phyloP scores from a whole-genome alignment of 495 filamentous ascomycete species.

The Penicillium canescens region DNA sequence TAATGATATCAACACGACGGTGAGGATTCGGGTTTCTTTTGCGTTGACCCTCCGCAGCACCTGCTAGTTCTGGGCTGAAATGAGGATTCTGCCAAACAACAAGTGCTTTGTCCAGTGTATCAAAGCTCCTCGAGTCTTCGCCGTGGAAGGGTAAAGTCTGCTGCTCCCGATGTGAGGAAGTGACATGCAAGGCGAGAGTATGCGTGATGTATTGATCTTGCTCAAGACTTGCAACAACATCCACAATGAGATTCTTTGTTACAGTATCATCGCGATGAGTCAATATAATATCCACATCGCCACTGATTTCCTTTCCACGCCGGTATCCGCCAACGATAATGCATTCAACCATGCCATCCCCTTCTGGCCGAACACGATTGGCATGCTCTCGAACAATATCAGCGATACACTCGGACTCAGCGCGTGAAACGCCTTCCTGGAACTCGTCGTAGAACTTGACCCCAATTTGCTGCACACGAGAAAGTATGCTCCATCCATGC shows the following conservation, averaged over 20 bases:
- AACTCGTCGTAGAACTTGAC: constrained; percentile 96
- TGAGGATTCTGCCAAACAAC: constrained; percentile 89
- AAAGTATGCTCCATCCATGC: constrained; percentile 73
- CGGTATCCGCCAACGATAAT: constrained; percentile 84
- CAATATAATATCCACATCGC: constrained; percentile 86
- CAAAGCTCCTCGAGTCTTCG: constrained; percentile 51
- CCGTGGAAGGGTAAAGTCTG: constrained; percentile 58
- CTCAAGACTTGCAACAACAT: constrained; percentile 71
- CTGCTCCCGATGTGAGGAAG: constrained; percentile 70
- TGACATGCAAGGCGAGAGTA: constrained; percentile 67
- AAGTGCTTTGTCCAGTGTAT: constrained; percentile 86
- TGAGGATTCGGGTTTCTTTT: constrained; percentile 66
- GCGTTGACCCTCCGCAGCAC: background rate
- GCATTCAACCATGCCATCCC: constrained; percentile 57
- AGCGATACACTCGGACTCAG: constrained; percentile 73
- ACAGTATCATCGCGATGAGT: constrained; percentile 70
- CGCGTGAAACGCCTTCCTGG: constrained; percentile 63
- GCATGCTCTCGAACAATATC: constrained; percentile 63
- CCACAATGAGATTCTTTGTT: constrained; percentile 65
- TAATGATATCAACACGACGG: constrained; percentile 89
- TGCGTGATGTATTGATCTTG: constrained; percentile 73
- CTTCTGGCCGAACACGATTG: constrained; percentile 40
- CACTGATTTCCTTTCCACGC: constrained; percentile 69
- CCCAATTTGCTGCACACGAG: constrained; percentile 86
- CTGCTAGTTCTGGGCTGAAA: constrained; percentile 23